A percentile compares a stretch with the other conserved stretches of the same genome.
Evolutionary conservation across 2,329 filamentous ascomycete species (phyloP).

Genomic region (Ophiosphaerella herpotricha): DNA sequence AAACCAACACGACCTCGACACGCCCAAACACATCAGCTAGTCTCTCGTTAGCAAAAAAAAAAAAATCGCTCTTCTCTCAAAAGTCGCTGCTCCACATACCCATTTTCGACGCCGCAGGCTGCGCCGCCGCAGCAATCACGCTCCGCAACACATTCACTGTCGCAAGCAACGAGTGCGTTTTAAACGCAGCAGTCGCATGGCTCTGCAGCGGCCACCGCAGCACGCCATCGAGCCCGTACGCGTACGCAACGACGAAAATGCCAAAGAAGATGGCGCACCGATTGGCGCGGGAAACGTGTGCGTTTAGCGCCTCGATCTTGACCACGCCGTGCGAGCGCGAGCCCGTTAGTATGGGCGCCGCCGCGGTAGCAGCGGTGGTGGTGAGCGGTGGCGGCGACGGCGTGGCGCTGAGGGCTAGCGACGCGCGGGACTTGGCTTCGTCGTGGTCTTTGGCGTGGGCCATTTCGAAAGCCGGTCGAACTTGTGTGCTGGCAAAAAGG

Average conservation of each 20-base stretch:
- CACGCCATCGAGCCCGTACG: constrained; percentile 60
- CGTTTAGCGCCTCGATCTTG: constrained; percentile 63
- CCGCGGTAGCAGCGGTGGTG: no score
- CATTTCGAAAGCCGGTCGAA: no score
- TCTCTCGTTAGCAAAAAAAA: not conserved
- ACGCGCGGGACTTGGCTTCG: no score
- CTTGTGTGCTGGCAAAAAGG: no score
- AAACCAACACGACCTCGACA: constrained; percentile 61
- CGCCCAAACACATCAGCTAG: constrained; percentile 63
- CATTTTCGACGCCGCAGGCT: constrained; percentile 10
- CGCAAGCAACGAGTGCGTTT: constrained; percentile 56
- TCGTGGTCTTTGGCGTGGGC: no score
- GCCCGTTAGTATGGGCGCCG: constrained; percentile 16
- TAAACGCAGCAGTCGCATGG: constrained; percentile 59
- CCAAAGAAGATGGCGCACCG: constrained; percentile 63
- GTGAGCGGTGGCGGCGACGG: no score
- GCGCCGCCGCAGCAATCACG: constrained; percentile 64
- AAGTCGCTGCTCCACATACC: constrained; percentile 2
- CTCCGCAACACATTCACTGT: constrained; percentile 63
- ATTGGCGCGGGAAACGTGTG: constrained; percentile 58
- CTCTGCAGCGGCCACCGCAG: constrained; percentile 53
- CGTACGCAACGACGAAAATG: constrained; percentile 67
- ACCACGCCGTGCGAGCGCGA: constrained; percentile 58
- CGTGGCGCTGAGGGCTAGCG: no score
- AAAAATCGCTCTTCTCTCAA: not conserved